Percentiles rank a stretch among this genome's conserved stretches.
Evolutionary conservation across 306 rosid species (phyloP).

Genomic region (Cucumis melo): DNA sequence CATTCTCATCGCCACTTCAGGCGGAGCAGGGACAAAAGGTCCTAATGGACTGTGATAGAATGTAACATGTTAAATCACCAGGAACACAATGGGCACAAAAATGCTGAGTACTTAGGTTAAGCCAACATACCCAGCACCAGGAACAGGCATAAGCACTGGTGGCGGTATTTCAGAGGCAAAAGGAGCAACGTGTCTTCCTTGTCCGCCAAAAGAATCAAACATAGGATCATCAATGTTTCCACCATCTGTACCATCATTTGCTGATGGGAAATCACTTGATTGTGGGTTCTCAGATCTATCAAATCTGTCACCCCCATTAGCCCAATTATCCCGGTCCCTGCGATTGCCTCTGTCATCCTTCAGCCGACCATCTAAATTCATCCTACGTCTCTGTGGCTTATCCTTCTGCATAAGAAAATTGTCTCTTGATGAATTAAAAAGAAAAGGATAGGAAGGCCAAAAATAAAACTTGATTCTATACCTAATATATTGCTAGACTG

Average conservation of each 20-base stretch:
- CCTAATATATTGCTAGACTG: neutral
- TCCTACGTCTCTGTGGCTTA: conserved; percentile 58
- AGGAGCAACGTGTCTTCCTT: conserved; percentile 44
- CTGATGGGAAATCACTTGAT: conserved; percentile 47
- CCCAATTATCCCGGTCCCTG: conserved; percentile 63
- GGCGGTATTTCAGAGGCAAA: conserved; percentile 85
- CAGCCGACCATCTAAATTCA: conserved; percentile 56
- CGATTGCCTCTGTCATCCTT: conserved; percentile 85
- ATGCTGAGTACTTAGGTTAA: neutral
- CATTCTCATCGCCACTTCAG: conserved; percentile 99
- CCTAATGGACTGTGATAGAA: conserved; percentile 71
- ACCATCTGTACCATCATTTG: conserved; percentile 44
- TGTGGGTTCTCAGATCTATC: conserved; percentile 58
- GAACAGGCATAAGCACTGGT: conserved; percentile 95
- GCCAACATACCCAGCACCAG: conserved; percentile 92
- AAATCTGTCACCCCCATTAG: conserved; percentile 49
- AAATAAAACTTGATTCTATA: neutral
- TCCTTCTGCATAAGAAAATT: conserved; percentile 41
- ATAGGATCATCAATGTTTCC: conserved; percentile 76
- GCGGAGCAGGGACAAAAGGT: conserved; percentile 99
- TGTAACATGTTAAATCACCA: conserved; percentile 6
- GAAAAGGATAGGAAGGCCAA: neutral
- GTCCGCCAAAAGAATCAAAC: conserved; percentile 67
- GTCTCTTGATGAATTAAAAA: neutral
- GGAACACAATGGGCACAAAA: neutral